These are phyloP conservation scores for Globomyces pollinis-pini DNA, from an alignment of 192 early-diverging fungal species.

Conservation along the genomic window DNA sequence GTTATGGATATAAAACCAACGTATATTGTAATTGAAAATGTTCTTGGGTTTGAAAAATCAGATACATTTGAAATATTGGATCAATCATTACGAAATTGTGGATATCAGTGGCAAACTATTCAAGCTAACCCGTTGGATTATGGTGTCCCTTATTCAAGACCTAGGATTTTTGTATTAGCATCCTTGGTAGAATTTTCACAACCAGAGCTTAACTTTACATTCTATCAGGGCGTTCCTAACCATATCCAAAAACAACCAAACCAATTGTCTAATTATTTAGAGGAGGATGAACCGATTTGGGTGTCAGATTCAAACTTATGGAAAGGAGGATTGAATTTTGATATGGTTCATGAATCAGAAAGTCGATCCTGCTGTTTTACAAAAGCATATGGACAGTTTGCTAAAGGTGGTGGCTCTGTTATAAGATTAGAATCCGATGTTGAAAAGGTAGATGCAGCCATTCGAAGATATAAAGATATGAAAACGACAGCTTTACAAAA, in stretches of 20 bases:
- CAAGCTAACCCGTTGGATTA: constrained; percentile 39
- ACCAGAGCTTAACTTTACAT: not conserved
- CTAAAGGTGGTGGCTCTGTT: not conserved
- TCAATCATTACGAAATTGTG: constrained; percentile 22
- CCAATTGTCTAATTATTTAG: not conserved
- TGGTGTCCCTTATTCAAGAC: constrained; percentile 47
- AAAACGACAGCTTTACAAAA: too few species aligned
- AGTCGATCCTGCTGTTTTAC: constrained; percentile 38
- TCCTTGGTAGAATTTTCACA: not conserved
- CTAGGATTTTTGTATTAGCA: constrained; percentile 44
- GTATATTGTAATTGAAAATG: constrained; percentile 51
- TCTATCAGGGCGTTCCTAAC: not conserved
- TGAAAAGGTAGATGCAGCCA: not conserved
- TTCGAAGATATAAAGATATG: not conserved
- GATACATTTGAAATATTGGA: constrained; percentile 23
- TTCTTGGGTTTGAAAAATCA: constrained; percentile 45
- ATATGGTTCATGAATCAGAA: constrained; percentile 18
- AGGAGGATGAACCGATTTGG: not conserved
- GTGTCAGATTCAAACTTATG: not conserved
- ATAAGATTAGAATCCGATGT: not conserved
- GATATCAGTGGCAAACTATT: constrained; percentile 36
- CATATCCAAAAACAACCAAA: not conserved
- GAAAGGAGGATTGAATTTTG: not conserved
- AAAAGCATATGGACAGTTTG: constrained; percentile 73
- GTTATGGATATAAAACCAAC: constrained; percentile 21